Evolutionary conservation across 768 basidiomycete species (phyloP).

Genomic region (Pleurotus citrinopileatus): DNA sequence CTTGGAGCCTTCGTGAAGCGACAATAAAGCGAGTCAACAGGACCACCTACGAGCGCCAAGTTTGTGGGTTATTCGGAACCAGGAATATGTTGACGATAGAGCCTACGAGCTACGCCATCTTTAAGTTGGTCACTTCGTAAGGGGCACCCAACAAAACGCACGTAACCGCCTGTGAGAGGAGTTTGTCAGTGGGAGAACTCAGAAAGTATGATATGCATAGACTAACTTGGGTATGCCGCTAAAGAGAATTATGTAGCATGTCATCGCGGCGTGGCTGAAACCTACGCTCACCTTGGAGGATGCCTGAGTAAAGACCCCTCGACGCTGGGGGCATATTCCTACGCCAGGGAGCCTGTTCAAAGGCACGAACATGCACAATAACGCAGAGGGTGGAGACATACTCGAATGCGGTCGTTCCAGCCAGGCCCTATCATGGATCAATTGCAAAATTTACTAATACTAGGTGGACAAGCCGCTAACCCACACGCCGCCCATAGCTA

Average conservation of each 20-base stretch:
- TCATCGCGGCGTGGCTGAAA: not conserved
- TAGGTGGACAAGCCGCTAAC: not conserved
- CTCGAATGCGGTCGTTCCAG: slow-evolving; percentile 1
- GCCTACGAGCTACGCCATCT: slow-evolving; percentile 12
- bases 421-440: not conserved
- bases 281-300: slow-evolving; percentile 12
- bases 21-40: not conserved
- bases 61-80: slow-evolving; percentile 18
- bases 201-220: too few relatives aligned
- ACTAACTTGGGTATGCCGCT: slow-evolving; percentile 14
- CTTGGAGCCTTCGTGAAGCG: not conserved
- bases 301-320: slow-evolving; percentile 15
- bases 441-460: not conserved
- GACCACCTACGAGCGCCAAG: slow-evolving; percentile 13
- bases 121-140: too few relatives aligned
- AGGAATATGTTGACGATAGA: slow-evolving; percentile 16
- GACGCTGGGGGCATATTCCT: slow-evolving; percentile 12
- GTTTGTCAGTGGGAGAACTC: too few relatives aligned
- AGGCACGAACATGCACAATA: not conserved
- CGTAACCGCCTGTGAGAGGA: slow-evolving; percentile 7
- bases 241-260: not conserved
- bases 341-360: not conserved
- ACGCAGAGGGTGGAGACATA: not conserved
- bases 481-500: slow-evolving; percentile 18
- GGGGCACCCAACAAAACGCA: too few relatives aligned